A percentile compares a stretch with the other conserved stretches of the same genome.
phyloP scores from a whole-genome alignment of 2,329 filamentous ascomycete species.

The Epichloe gansuensis region DNA sequence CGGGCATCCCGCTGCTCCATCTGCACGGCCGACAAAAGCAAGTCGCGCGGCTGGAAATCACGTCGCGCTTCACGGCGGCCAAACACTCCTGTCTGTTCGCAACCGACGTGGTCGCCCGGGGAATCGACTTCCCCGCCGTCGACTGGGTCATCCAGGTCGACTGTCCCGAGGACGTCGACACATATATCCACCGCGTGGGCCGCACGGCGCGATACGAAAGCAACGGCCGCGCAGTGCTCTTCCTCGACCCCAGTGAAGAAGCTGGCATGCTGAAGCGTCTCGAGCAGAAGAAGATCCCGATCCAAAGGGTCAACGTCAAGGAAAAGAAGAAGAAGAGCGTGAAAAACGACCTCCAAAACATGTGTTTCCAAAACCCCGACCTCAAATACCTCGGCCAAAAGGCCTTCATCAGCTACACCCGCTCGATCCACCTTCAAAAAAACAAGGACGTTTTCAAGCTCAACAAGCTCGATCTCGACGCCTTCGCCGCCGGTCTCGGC shows the following conservation, averaged over 20 bases:
- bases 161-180: slow-evolving; percentile 91
- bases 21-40: slow-evolving; percentile 92
- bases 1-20: slow-evolving; percentile 85
- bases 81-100: slow-evolving; percentile 84
- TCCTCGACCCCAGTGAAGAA: slow-evolving; percentile 86
- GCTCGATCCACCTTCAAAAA: slow-evolving; percentile 74
- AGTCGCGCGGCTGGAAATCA: slow-evolving; percentile 75
- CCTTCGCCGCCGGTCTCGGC: slow-evolving; percentile 72
- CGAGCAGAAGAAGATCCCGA: slow-evolving; percentile 78
- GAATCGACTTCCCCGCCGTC: slow-evolving; percentile 89
- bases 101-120: slow-evolving; percentile 87
- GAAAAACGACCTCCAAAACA: slow-evolving; percentile 73
- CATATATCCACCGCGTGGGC: slow-evolving; percentile 93
- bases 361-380: slow-evolving; percentile 91
- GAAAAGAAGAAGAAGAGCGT: slow-evolving; percentile 84
- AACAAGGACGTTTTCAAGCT: slow-evolving; percentile 88
- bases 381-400: slow-evolving; percentile 94
- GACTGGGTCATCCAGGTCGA: slow-evolving; percentile 99
- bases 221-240: slow-evolving; percentile 75
- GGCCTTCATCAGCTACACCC: slow-evolving; percentile 81
- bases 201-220: slow-evolving; percentile 89
- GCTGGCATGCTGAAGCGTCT: slow-evolving; percentile 77
- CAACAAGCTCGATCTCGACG: slow-evolving; percentile 70
- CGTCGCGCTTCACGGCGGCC: slow-evolving; percentile 64
- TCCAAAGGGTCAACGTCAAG: slow-evolving; percentile 75